phyloP scores from a whole-genome alignment of 2,329 filamentous ascomycete species.

The Xylaria sp. region DNA sequence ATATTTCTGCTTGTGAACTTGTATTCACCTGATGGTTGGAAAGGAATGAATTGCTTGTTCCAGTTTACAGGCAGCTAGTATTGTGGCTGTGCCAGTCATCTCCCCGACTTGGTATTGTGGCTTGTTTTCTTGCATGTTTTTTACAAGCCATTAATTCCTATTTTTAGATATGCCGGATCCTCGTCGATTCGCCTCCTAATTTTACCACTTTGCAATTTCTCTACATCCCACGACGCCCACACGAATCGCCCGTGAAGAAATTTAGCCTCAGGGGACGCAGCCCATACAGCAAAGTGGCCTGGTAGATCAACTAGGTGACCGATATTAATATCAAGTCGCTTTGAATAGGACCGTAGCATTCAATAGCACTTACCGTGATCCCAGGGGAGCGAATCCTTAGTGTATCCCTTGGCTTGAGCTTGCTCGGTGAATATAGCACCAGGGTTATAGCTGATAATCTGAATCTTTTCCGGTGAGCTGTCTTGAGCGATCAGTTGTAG shows the following conservation, averaged over 20 bases:
- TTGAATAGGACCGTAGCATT: no score
- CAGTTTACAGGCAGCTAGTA: not conserved
- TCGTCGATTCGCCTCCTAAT: slow-evolving; percentile 41
- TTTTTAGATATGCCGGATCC: slow-evolving; percentile 38
- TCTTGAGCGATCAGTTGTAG: slow-evolving; percentile 54
- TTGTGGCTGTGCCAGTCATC: not conserved
- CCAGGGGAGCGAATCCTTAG: slow-evolving; percentile 40
- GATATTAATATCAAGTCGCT: not conserved
- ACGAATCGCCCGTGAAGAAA: slow-evolving; percentile 54
- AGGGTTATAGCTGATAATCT: slow-evolving; percentile 54
- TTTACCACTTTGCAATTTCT: slow-evolving; percentile 48
- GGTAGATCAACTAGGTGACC: slow-evolving; percentile 44
- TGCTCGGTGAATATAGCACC: slow-evolving; percentile 51
- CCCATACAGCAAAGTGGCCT: slow-evolving; percentile 52
- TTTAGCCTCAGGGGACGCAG: slow-evolving; percentile 50
- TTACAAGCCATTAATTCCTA: slow-evolving; percentile 38
- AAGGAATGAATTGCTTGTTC: not conserved
- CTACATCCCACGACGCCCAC: slow-evolving; percentile 54
- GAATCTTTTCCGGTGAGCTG: slow-evolving; percentile 47
- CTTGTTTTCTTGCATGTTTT: not conserved
- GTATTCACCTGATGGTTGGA: not conserved
- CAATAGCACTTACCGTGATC: slow-evolving; percentile 44
- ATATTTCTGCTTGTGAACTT: not conserved
- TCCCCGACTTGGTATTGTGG: not conserved
- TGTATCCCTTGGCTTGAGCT: slow-evolving; percentile 39